phyloP scores from a whole-genome alignment of 139 green algal species.

The Coelastrella sp. region DNA sequence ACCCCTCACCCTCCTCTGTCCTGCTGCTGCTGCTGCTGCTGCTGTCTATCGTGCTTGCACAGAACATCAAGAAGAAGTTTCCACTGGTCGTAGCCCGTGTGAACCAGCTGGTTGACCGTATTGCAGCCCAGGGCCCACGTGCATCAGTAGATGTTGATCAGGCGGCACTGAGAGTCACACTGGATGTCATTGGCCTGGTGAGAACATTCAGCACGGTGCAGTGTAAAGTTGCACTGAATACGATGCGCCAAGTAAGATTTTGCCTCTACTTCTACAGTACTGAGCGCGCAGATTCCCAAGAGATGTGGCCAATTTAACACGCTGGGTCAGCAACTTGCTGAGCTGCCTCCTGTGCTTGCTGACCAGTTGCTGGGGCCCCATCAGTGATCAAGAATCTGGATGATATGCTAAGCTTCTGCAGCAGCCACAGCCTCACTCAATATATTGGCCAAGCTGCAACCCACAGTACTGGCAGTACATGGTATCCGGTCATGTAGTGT shows the following conservation, averaged over 20 bases:
- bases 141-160: slow-evolving; percentile 58
- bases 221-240: neutral
- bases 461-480: too few species aligned
- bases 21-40: slow-evolving; percentile 14
- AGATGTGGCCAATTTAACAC: neutral
- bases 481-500: too few species aligned
- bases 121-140: slow-evolving; percentile 34
- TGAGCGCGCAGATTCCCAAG: neutral
- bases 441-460: too few species aligned
- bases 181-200: slow-evolving; percentile 69
- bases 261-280: too few species aligned
- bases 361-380: too few species aligned
- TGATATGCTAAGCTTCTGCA: too few species aligned
- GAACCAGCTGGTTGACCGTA: slow-evolving; percentile 46
- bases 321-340: neutral
- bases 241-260: neutral
- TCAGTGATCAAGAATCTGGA: too few species aligned
- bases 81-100: slow-evolving; percentile 48
- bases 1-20: too few species aligned
- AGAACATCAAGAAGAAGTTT: slow-evolving; percentile 71
- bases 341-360: neutral
- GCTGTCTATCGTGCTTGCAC: neutral
- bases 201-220: neutral
- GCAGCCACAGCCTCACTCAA: too few species aligned
- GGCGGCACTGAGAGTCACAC: slow-evolving; percentile 66